Conservation (phyloP, 331 rosid species). For the Erythrophleum ivorense region DNA sequence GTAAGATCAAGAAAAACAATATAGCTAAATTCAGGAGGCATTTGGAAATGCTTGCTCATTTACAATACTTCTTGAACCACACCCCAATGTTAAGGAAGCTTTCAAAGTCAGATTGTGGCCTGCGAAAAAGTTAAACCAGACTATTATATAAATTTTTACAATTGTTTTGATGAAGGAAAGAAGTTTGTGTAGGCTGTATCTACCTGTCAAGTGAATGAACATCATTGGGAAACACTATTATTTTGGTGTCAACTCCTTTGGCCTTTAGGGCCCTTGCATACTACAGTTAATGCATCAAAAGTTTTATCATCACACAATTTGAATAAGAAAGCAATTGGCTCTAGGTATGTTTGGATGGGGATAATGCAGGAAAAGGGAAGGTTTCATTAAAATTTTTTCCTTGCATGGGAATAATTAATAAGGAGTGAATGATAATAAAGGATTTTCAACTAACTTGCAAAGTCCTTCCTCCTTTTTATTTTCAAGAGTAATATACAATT, state of each 20-base stretch:
- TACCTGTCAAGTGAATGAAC: constrained; percentile 76
- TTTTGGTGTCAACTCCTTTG: constrained; percentile 67
- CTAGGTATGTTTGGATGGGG: not conserved
- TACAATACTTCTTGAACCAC: constrained; percentile 9
- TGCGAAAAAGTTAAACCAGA: not conserved
- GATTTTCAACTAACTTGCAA: not conserved
- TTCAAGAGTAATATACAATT: not conserved
- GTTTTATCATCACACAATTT: constrained; percentile 1
- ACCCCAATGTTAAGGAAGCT: constrained; percentile 4
- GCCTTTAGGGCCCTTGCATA: constrained; percentile 75
- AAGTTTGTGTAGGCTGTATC: not conserved
- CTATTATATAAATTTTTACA: not conserved
- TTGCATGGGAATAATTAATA: not conserved
- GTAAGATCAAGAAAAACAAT: no score
- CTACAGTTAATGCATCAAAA: constrained; percentile 51
- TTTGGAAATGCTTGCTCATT: not conserved
- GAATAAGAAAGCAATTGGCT: constrained; percentile 32
- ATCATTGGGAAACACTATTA: constrained; percentile 74
- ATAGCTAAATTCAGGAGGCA: no score
- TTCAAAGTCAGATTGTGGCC: constrained; percentile 5
- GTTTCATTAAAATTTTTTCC: not conserved
- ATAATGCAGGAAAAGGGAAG: not conserved
- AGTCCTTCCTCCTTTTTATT: not conserved
- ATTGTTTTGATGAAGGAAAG: not conserved
- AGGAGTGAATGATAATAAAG: not conserved